phyloP scores from a whole-genome alignment of 495 filamentous ascomycete genomes.

The Penicillium coprophilum region DNA sequence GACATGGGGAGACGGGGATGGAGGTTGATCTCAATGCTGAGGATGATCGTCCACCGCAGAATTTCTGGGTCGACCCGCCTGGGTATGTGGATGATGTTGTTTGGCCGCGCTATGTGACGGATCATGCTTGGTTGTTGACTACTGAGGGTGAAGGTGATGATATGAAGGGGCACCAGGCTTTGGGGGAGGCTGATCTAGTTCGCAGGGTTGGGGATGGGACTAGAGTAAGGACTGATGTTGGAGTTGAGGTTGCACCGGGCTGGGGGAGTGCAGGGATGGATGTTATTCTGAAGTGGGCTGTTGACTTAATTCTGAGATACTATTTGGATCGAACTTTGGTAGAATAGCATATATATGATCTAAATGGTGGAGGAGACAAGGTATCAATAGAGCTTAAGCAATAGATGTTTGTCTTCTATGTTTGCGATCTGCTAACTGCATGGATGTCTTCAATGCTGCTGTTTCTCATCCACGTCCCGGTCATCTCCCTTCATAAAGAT shows the following conservation, averaged over 20 bases:
- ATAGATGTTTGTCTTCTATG: background rate
- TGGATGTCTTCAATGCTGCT: background rate
- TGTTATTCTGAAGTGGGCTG: conserved; percentile 45
- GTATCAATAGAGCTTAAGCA: too few species aligned
- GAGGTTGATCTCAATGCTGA: conserved; percentile 40
- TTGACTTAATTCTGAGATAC: conserved; percentile 39
- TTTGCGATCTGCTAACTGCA: background rate
- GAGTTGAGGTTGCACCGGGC: conserved; percentile 42
- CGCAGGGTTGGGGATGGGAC: conserved; percentile 34
- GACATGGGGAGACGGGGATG: background rate
- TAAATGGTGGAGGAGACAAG: too few species aligned
- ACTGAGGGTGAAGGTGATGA: conserved; percentile 53
- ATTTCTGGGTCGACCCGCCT: conserved; percentile 92
- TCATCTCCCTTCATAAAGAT: background rate
- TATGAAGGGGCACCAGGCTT: conserved; percentile 31
- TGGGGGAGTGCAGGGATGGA: conserved; percentile 34
- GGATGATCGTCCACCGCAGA: conserved; percentile 53
- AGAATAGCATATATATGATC: background rate
- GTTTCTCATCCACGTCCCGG: background rate
- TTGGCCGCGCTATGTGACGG: conserved; percentile 85
- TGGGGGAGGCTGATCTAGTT: conserved; percentile 29
- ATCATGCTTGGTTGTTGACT: conserved; percentile 75
- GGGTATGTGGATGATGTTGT: conserved; percentile 94
- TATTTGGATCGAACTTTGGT: conserved; percentile 3
- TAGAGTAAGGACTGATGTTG: conserved; percentile 37